These are phyloP conservation scores for Trichosporon faecale DNA, from an alignment of 1,284 basidiomycete genomes.

Conservation along the genomic window DNA sequence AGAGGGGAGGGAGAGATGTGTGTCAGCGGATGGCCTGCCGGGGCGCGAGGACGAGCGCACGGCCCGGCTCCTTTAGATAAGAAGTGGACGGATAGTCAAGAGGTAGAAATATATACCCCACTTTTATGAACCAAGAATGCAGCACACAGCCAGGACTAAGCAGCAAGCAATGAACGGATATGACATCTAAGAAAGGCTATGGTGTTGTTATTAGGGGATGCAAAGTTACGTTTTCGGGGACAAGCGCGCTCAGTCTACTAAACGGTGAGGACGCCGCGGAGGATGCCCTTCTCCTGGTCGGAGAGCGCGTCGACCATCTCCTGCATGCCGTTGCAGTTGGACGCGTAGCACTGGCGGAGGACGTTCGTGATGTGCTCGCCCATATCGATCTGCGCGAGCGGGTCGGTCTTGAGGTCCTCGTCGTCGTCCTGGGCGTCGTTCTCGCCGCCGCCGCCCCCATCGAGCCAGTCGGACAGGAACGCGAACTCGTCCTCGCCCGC, in stretches of 20 bases:
- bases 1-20: neutral
- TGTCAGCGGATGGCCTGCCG: neutral
- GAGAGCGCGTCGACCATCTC: slow-evolving; percentile 64
- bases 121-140: slow-evolving; percentile 9
- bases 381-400: slow-evolving; percentile 83
- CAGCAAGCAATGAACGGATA: neutral
- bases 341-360: slow-evolving; percentile 65
- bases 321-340: slow-evolving; percentile 66
- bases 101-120: slow-evolving; percentile 10
- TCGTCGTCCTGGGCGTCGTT: slow-evolving; percentile 75
- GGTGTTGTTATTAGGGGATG: neutral
- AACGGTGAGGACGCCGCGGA: slow-evolving; percentile 59
- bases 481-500: slow-evolving; percentile 52
- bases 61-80: slow-evolving; percentile 2
- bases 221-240: neutral
- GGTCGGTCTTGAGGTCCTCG: slow-evolving; percentile 81
- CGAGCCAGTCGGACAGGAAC: slow-evolving; percentile 54
- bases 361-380: slow-evolving; percentile 55
- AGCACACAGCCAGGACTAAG: neutral
- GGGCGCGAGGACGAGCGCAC: neutral
- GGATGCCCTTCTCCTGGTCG: slow-evolving; percentile 65
- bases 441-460: slow-evolving; percentile 68
- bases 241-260: neutral
- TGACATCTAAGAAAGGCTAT: slow-evolving; percentile 5
- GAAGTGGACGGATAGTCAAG: slow-evolving; percentile 9